Evolutionary conservation across 2,329 filamentous ascomycete species (phyloP).

Genomic region (Calonectria montana): DNA sequence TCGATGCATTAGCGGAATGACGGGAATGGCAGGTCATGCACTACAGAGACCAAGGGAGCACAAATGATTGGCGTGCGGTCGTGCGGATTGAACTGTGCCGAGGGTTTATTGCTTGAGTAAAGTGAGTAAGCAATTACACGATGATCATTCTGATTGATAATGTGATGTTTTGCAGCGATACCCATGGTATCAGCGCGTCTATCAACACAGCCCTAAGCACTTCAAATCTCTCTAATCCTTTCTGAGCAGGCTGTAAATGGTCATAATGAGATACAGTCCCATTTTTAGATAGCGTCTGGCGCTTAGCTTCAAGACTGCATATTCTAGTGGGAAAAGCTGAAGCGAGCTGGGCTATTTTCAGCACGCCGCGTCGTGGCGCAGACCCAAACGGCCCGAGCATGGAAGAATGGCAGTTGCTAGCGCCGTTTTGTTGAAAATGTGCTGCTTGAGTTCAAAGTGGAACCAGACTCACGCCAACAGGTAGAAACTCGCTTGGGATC

Average conservation of each 20-base stretch:
- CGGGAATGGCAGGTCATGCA: background rate
- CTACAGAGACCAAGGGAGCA: background rate
- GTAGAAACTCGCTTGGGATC: background rate
- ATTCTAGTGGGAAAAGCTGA: background rate
- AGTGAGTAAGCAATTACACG: slow-evolving; percentile 4
- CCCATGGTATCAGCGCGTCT: background rate
- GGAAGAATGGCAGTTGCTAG: background rate
- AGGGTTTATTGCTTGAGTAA: background rate
- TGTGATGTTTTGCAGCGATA: background rate
- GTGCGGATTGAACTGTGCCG: background rate
- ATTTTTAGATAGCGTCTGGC: background rate
- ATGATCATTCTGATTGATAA: background rate
- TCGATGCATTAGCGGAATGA: background rate
- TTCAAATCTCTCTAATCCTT: background rate
- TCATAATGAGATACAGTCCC: background rate
- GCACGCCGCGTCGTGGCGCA: background rate
- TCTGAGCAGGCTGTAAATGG: background rate
- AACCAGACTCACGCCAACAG: background rate
- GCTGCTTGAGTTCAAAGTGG: too few relatives aligned
- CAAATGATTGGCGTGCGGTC: background rate
- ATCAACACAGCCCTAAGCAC: background rate
- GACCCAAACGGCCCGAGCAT: background rate
- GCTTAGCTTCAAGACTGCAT: background rate
- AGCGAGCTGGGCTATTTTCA: background rate
- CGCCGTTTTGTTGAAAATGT: background rate